Evolutionary conservation across 169 alveolate species (phyloP), one percentile per base, ranked within the genome.

Genomic region (Toxoplasma gondii): DNA sequence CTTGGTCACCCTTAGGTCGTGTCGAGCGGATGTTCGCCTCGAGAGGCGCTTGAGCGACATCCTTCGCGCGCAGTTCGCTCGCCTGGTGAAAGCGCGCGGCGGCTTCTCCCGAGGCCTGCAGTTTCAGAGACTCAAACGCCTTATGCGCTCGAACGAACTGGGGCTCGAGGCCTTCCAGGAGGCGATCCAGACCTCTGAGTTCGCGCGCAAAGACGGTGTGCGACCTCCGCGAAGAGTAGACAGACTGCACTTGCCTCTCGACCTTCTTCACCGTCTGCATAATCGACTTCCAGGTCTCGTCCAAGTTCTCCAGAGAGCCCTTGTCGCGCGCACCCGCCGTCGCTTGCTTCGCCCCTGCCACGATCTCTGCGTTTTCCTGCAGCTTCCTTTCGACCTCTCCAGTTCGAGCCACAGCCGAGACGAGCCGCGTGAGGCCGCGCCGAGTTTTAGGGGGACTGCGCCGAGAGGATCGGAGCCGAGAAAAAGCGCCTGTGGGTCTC

Each of bases 171-270:
- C 43, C 86, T 38, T 38, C 86, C n/a, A 78, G 44, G 27, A 78
- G 39, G 19, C 45, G 39, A 12, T 78, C 44, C 4, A 78, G 43
- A 17, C 86, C 10, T 45, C 22, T 78, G 44, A 78, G 86, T 16
- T 78, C 86, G 49, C 86, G 39, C n/a, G 86, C 39, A 38, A 78
- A 78, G 44, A 78, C 86, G 0, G 86, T 78, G 86, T 78, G 45
- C 22, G 86, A 78, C 86, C 86, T 17, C 44, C 44, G 0, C 39
- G 86, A 78, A 16, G 86, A 78, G 44, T 78, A 78, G 44, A 82
- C 90, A 19, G 53, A 12, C 69, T 43, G 90, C 34, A 82, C 69
- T 27, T 82, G 90, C 58, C 41, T 36, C 90, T 82, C 90, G 31
- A 82, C 90, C 12, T 49, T 12, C n/a, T 38, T 27, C 69, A 82